phyloP scores from a whole-genome alignment of 371 early-diverging fungal species.

The Rhizopus stolonifer region DNA sequence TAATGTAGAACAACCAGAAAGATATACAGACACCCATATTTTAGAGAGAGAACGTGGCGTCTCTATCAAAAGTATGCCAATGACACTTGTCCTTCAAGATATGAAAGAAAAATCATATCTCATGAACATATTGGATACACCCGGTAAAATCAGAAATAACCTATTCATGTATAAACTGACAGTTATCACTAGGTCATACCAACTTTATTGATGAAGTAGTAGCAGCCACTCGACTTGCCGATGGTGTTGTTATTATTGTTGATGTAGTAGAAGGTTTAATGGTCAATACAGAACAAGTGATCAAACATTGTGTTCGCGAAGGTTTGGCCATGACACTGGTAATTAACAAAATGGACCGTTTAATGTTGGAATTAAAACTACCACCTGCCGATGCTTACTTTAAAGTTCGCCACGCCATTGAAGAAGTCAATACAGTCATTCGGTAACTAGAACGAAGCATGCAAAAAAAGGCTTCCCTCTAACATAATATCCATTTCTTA shows the following conservation, averaged over 20 bases:
- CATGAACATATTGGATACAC: constrained; percentile 92
- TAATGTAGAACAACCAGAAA: constrained; percentile 63
- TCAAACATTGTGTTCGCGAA: constrained; percentile 81
- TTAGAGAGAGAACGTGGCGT: constrained; percentile 91
- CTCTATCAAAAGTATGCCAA: constrained; percentile 92
- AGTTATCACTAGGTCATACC: constrained; percentile 71
- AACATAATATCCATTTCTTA: background rate
- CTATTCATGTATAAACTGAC: background rate
- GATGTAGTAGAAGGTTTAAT: constrained; percentile 97
- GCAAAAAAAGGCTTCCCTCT: no score
- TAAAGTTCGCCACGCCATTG: constrained; percentile 92
- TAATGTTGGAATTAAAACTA: constrained; percentile 93
- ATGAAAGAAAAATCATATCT: constrained; percentile 86
- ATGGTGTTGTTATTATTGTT: constrained; percentile 94
- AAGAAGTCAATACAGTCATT: constrained; percentile 90
- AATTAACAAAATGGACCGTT: constrained; percentile 95
- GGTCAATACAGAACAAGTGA: constrained; percentile 90
- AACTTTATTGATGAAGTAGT: constrained; percentile 94
- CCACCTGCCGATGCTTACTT: constrained; percentile 97
- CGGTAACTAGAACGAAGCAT: constrained; percentile 34
- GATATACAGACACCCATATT: constrained; percentile 92
- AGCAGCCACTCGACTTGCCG: constrained; percentile 83
- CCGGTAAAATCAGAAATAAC: constrained; percentile 56
- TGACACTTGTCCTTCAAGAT: constrained; percentile 86
- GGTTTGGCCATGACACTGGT: constrained; percentile 82